Base-by-base conservation (phyloP, 768 basidiomycete species). In the Neoboletus subvelutipes region DNA sequence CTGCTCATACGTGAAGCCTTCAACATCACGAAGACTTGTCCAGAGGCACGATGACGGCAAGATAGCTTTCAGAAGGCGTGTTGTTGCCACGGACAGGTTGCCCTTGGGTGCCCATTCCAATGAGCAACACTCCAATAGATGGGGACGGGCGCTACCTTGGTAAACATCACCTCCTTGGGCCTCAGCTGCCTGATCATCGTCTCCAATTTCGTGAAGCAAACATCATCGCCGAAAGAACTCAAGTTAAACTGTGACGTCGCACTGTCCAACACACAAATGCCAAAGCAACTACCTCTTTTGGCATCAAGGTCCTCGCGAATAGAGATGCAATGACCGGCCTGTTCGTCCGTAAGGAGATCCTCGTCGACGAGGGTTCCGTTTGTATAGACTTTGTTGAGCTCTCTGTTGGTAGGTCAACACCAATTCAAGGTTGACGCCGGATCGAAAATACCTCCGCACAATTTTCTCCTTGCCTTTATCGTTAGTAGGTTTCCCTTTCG, bases 201-300 rank as follows among this genome's bases (percentile, higher is more conserved):
- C 75, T 98, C 97, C 56, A 99, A 73, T 69, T 86, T 89, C 5
- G 97, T 98, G 34, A 93, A 82, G 67, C 91, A 95, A 13, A 92
- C 80, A 68, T 99, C 97, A 64, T 99, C 97, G 56, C 89, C 84
- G 70, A 98, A 97, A 1, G 82, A 78, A 54, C 90, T 90, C 66
- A 99, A 69, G 67, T 93, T 88, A 78, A 99, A 98, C 70, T 96
- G 90, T 45, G 93, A 95, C 0, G 97, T 99, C 4, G 97, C 83
- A 57, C 94, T 95, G 70, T 99, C 97, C 64, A 98, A 73, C 9
- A 94, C 86, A 67, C 92, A 96, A 41, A 98, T 75, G 0, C 97
- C 97, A 65, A 97, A 98, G 24, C 77, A 79, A 52, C 84, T 82
- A 18, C 80, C 77, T 37, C 65, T 67, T 43, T 66, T 67, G 20